Base-by-base conservation (phyloP, 108 stramenopile species). In the Pseudonitzschia multistriata region DNA sequence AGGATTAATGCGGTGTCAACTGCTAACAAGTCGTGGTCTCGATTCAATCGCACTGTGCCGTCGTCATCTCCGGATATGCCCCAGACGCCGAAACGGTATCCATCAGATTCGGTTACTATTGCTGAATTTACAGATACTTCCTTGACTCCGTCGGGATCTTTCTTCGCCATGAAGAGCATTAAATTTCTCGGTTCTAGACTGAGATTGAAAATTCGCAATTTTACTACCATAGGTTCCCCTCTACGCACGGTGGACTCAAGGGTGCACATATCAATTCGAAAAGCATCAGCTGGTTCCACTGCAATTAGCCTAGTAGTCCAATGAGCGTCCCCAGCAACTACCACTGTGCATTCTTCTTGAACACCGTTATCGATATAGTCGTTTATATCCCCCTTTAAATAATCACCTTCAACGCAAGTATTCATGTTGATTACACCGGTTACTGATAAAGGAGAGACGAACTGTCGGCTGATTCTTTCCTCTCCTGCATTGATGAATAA, bases 61-160 rank as follows among this genome's bases (percentile, higher is more conserved):
- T 87, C 86, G 57, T 88, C 86, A 52, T 86, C 85, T 29, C 80
- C 83, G 5, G 74, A 77, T 6, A 90, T 74, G 21, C 88, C 88
- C 87, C 85, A 88, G 11, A 87, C 87, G 27, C 88, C 87, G 80
- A 92, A 89, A 13, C 81, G 86, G 68, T 88, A 89, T 2, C 87
- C 90, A 74, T 85, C 79, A 0, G 84, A 81, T 55, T 88, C 87
- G 15, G 85, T 83, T 8, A 91, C 87, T 29, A 91, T 79, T 17
- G 87, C 87, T 25, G 85, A 79, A 67, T 87, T 88, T 35, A 86
- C 83, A 15, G 36, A 65, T 45, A 37, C 77, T 60, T 77, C 76
- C 49, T 53, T 66, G 33, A 22, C 49, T 57, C 66, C 63, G 53
- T 77, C 70, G 6, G 75, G 79, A 19, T 79, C 86, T 57, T 87